Evolutionary conservation across 139 green algal species (phyloP), one percentile per base, ranked within the genome.

Genomic region (Astrephomene gubernaculifera): DNA sequence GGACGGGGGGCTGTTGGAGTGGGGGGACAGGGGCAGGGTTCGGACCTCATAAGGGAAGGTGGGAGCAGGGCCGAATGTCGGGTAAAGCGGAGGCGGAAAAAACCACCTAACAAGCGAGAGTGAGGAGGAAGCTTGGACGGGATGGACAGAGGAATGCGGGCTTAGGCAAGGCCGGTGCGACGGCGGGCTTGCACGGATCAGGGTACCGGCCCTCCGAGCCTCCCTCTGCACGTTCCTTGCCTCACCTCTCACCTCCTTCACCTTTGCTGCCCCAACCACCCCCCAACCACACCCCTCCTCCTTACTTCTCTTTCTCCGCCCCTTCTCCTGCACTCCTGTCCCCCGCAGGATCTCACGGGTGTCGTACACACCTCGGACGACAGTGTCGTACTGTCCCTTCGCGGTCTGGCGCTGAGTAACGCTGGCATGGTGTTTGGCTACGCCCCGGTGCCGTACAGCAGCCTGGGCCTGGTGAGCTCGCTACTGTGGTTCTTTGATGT

Each of bases 401-500:
- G 4, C 2, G 45, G 31, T 21, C 0, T 84, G n/a, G 31, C 17
- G 2, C 36, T 74, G 5, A 27, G 14, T 17, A 84, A 84, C 78
- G 45, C 31, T 1, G 63, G 43, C 41, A 74, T 84, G 43, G 63
- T 84, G 43, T 36, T 36, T 6, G 78, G 78, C 27, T 44, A 52
- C 33, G 43, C 78, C 2, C 43, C 78, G 0, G 61, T 73, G 63
- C 22, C n/a, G 43, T 75, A 33, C 43, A 74, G 61, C 3, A 63
- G 60, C 17, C 78, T 84, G 43, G 78, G 78, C 41, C 33, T 84
- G 12, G 63, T 84, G 31, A 36, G 61, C 21, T 31, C n/a, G 31
- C 74, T 84, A 61, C 31, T 84, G 38, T 84, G 78, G 78, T 75
- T 74, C 78, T 74, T 84, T 43, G 78, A 65, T 63, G n/a, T 75